Base-by-base conservation (phyloP, 192 early-diverging fungal species). In the Bifiguratus adelaidae region DNA sequence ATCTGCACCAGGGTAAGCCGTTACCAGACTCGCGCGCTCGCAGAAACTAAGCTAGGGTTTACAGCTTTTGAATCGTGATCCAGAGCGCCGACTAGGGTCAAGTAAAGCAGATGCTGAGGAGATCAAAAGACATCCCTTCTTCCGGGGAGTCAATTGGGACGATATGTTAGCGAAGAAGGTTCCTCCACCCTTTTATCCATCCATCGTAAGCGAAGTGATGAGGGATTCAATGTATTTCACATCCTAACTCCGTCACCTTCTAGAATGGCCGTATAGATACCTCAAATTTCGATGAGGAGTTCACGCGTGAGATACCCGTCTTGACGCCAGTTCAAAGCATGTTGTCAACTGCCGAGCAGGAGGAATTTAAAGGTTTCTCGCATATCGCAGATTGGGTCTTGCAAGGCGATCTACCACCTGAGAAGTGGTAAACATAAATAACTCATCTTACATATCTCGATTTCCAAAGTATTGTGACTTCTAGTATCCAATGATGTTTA, bases 211-310 rank as follows among this genome's bases (percentile, higher is more conserved):
- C 57, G n/a, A n/a, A n/a, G n/a, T n/a, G n/a, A n/a, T n/a, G n/a
- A n/a, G n/a, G n/a, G n/a, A n/a, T n/a, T n/a, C n/a, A n/a, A n/a
- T n/a, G n/a, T n/a, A n/a, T n/a, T n/a, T n/a, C n/a, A n/a, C n/a
- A n/a, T n/a, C n/a, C n/a, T n/a, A n/a, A n/a, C n/a, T n/a, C n/a
- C n/a, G n/a, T 15, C 32, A 13, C 15, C 32, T 15, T 34, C 11
- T 15, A 34, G 32, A 42, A 27, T 20, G 77, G 74, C 44, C 53
- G 29, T 57, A 80, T 85, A 12, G 95, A 99, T 56, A 83, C 86
- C 9, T 95, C 92, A 28, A 97, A 97, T 81, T 99, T 99, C 83
- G 95, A 99, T 56, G 79, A 83, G 15, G 94, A 99, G 71, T 99
- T 99, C 53, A 99, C 95, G n/a, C 71, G 75, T 29, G 93, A 97